Evolutionary conservation across 345 rosid species (phyloP).

Genomic region (Salix dunnii): DNA sequence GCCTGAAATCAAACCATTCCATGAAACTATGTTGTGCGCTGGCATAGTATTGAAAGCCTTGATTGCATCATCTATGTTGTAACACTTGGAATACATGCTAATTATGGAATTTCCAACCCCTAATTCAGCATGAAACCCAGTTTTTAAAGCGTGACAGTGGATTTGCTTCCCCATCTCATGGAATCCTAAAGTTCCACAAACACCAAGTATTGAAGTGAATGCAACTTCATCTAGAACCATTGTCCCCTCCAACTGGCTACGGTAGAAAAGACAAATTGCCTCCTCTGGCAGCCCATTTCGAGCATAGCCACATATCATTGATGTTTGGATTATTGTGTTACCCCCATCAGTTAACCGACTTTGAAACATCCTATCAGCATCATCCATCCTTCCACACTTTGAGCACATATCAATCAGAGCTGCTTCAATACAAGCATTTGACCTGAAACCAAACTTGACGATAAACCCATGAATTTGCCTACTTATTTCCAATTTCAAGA

Average conservation of each 20-base stretch:
- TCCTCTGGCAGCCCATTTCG: slow-evolving; percentile 63
- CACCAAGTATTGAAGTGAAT: slow-evolving; percentile 47
- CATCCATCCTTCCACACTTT: slow-evolving; percentile 72
- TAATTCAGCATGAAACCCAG: slow-evolving; percentile 41
- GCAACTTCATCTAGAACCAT: slow-evolving; percentile 58
- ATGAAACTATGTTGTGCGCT: slow-evolving; percentile 53
- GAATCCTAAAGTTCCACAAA: slow-evolving; percentile 77
- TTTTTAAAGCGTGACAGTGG: slow-evolving; percentile 59
- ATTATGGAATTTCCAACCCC: slow-evolving; percentile 65
- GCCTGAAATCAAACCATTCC: slow-evolving; percentile 74
- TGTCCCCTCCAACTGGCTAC: slow-evolving; percentile 37
- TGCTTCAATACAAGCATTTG: slow-evolving; percentile 54
- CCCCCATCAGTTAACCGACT: slow-evolving; percentile 47
- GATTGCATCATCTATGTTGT: slow-evolving; percentile 39
- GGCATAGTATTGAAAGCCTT: slow-evolving; percentile 48
- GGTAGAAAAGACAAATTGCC: slow-evolving; percentile 52
- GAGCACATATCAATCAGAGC: slow-evolving; percentile 79
- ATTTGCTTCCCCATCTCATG: slow-evolving; percentile 64
- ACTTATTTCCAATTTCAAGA: slow-evolving; percentile 37
- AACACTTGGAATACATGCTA: slow-evolving; percentile 76
- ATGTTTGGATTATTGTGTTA: slow-evolving; percentile 51
- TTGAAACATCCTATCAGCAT: slow-evolving; percentile 62
- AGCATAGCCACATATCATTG: slow-evolving; percentile 74
- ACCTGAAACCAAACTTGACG: slow-evolving; percentile 55
- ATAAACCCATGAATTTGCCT: slow-evolving; percentile 73